These are phyloP conservation scores for Colletotrichum filicis DNA, from an alignment of 2,329 filamentous ascomycete genomes.

Conservation along the genomic window DNA sequence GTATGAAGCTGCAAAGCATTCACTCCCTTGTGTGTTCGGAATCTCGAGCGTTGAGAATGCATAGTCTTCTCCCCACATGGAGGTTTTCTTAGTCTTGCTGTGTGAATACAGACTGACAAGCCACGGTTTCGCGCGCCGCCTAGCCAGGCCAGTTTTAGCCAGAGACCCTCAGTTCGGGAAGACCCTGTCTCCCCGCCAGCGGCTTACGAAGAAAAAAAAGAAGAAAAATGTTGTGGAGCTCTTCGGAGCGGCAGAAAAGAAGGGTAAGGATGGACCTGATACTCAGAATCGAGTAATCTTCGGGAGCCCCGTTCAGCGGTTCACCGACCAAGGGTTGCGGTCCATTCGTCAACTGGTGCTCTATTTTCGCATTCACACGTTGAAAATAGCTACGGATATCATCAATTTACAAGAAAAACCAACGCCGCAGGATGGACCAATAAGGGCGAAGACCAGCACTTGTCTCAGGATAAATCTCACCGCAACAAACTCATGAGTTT, in stretches of 20 bases:
- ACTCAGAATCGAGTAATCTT: slow-evolving; percentile 6
- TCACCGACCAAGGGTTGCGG: slow-evolving; percentile 13
- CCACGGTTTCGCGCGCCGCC: not conserved
- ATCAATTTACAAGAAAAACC: not conserved
- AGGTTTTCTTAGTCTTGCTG: not conserved
- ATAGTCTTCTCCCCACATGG: not conserved
- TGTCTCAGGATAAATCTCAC: not conserved
- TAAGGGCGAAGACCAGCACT: not conserved
- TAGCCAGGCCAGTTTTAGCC: not conserved
- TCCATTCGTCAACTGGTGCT: not conserved
- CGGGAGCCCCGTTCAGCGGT: slow-evolving; percentile 4
- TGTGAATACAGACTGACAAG: not conserved
- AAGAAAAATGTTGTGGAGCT: not conserved
- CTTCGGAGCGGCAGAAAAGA: not conserved
- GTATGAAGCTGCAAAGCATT: slow-evolving; percentile 15
- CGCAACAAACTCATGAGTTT: not conserved
- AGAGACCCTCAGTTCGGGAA: not conserved
- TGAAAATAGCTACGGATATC: not conserved
- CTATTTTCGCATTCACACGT: not conserved
- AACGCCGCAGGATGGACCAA: not conserved
- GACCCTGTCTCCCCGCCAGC: slow-evolving; percentile 11
- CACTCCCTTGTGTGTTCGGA: not conserved
- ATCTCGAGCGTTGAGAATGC: not conserved
- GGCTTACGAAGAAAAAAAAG: slow-evolving; percentile 10
- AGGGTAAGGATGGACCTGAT: slow-evolving; percentile 15